Evolutionary conservation across 2,329 filamentous ascomycete genomes (phyloP).

Genomic region (Hypoxylon sp.): DNA sequence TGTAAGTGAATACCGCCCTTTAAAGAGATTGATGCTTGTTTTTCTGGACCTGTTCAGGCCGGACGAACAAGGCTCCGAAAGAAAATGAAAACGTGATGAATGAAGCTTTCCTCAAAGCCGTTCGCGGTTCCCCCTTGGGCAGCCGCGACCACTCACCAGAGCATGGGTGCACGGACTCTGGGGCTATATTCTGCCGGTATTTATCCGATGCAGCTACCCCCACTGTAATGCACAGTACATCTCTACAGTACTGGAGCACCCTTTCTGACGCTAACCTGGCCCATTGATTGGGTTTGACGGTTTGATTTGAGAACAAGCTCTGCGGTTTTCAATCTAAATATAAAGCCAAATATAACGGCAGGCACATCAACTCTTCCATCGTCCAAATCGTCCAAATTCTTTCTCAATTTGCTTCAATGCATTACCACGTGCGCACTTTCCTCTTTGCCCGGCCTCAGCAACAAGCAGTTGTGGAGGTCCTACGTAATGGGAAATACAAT

Average conservation of each 20-base stretch:
- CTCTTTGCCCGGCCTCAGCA: neutral
- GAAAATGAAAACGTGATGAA: conserved; percentile 29
- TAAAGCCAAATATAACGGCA: conserved; percentile 1
- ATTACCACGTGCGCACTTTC: conserved; percentile 22
- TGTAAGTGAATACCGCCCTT: conserved; percentile 23
- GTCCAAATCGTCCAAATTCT: conserved; percentile 8
- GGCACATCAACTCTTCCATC: conserved; percentile 4
- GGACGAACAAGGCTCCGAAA: conserved; percentile 23
- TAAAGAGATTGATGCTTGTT: conserved; percentile 11
- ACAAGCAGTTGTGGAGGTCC: neutral
- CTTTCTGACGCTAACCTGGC: no score
- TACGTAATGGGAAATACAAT: neutral
- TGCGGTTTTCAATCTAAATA: no score
- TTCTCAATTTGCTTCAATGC: conserved; percentile 2
- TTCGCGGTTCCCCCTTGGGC: conserved; percentile 40
- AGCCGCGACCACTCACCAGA: conserved; percentile 29
- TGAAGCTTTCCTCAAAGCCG: conserved; percentile 38
- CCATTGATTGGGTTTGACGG: neutral
- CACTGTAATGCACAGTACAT: no score
- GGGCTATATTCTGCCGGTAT: conserved; percentile 14
- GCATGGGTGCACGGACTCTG: conserved; percentile 22
- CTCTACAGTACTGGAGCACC: no score
- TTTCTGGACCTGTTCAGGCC: conserved; percentile 31
- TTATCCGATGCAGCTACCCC: conserved; percentile 26
- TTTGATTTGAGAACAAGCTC: no score